A percentile compares a stretch with the other conserved stretches of the same genome.
phyloP scores from a whole-genome alignment of 2,329 filamentous ascomycete species.

The Penicillium sp. region DNA sequence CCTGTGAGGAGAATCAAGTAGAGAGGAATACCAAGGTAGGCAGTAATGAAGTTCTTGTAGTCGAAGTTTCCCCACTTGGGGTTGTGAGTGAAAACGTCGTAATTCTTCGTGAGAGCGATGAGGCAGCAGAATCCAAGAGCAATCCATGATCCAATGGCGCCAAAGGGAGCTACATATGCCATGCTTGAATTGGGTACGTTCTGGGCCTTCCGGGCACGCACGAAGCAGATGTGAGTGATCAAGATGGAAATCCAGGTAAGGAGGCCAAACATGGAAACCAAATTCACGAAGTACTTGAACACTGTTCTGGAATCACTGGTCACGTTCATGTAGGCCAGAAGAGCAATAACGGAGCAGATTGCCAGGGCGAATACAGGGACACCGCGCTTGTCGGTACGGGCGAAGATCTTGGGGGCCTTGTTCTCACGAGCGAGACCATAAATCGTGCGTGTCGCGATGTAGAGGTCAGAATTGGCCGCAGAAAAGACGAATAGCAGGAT shows the following conservation, averaged over 20 bases:
- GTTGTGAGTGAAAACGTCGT: constrained; percentile 66
- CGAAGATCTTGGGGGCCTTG: constrained; percentile 73
- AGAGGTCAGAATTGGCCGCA: constrained; percentile 76
- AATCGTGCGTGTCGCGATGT: constrained; percentile 73
- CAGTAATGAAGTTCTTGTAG: constrained; percentile 77
- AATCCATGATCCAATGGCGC: constrained; percentile 69
- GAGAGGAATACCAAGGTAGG: constrained; percentile 76
- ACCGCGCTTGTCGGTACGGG: constrained; percentile 70
- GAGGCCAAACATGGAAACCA: constrained; percentile 69
- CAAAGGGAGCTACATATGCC: constrained; percentile 72
- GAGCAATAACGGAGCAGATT: constrained; percentile 64
- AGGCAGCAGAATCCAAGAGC: constrained; percentile 72
- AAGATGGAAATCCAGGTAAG: constrained; percentile 71
- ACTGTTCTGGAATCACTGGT: constrained; percentile 60
- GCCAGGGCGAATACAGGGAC: constrained; percentile 71
- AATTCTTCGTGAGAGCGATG: constrained; percentile 83
- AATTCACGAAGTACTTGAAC: constrained; percentile 70
- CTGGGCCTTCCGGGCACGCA: constrained; percentile 66
- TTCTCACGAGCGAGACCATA: constrained; percentile 74
- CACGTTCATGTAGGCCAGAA: constrained; percentile 72
- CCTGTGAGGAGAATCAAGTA: constrained; percentile 72
- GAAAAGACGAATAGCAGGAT: constrained; percentile 78
- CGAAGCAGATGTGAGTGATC: constrained; percentile 69
- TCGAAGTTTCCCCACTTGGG: constrained; percentile 62
- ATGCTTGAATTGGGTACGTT: constrained; percentile 59